Evolutionary conservation across 257 asterid species (phyloP).

Genomic region (Solanum medicagineum): DNA sequence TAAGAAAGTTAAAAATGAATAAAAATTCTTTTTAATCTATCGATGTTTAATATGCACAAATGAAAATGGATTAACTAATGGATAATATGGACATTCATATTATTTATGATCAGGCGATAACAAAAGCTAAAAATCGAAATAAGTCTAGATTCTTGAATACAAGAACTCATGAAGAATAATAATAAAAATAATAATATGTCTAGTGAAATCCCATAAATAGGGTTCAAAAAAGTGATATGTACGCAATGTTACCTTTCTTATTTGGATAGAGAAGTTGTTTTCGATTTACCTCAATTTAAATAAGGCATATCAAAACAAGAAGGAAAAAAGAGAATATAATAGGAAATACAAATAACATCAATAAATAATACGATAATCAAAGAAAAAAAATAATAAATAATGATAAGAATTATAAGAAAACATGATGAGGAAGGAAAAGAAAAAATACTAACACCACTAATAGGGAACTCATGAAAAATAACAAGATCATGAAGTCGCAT

Average conservation of each 20-base stretch:
- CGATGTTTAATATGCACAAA: too few relatives aligned
- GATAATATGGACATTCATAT: neutral
- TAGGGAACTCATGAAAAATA: neutral
- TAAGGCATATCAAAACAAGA: neutral
- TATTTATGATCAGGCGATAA: neutral
- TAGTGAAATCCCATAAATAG: too few relatives aligned
- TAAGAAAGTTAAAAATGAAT: too few relatives aligned
- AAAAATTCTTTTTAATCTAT: too few relatives aligned
- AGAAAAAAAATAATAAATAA: too few relatives aligned
- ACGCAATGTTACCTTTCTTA: too few relatives aligned
- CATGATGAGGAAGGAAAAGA: neutral
- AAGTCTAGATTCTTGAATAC: too few relatives aligned
- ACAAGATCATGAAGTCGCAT: neutral
- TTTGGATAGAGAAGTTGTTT: too few relatives aligned
- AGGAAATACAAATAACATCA: too few relatives aligned
- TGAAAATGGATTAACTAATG: neutral
- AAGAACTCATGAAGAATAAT: neutral
- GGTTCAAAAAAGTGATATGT: fast-evolving
- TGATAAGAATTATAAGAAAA: neutral
- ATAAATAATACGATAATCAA: too few relatives aligned
- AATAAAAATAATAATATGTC: too few relatives aligned
- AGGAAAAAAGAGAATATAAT: neutral
- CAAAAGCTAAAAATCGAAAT: neutral
- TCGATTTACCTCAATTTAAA: neutral
- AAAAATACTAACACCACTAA: neutral